Evolutionary conservation across 2,329 filamentous ascomycete genomes (phyloP), one percentile per base, ranked within the genome.

Genomic region (Dactylella cylindrospora): DNA sequence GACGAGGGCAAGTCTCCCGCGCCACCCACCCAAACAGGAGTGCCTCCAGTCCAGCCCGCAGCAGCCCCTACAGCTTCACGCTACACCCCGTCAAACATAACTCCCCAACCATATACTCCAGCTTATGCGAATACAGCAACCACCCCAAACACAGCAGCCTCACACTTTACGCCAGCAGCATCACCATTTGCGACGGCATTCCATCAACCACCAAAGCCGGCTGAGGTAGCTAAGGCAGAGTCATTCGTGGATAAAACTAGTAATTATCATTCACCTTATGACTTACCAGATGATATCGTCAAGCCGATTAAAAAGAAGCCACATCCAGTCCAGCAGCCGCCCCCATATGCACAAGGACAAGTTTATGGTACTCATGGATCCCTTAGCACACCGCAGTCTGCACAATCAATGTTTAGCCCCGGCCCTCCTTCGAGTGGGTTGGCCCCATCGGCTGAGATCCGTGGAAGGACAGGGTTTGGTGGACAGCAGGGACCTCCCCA

Each of bases 241-340:
- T 97, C 91, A 73, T 98, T 95, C 73, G 88, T 81, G 4, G 86
- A 91, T 72, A 94, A 94, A 72, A 97, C 95, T 73, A 88, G 88
- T 52, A 90, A 91, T 5, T 98, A 98, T 71, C 80, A 85, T 41
- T 97, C 91, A 15, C 93, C 93, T 0, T 98, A 96, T 69, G 94
- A 98, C 74, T 78, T 98, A 15, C 93, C 93, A 3, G 88, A 93
- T 74, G 91, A 96, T 50, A 80, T 98, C 23, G 80, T 86, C 22
- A 86, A 85, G 67, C 83, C 78, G 20, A 72, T 73, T 20, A 74
- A 85, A 69, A 78, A 83, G 72, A 84, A 86, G 76, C 57, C 80
- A 80, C 47, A 73, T 79, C 35, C 74, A 77, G 4, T 75, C 75
- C 53, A 41, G 70, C 55, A 61, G 28, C 47, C 55, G 9, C 55